phyloP scores from a whole-genome alignment of 768 basidiomycete species.

The Pulveroboletus sp. region DNA sequence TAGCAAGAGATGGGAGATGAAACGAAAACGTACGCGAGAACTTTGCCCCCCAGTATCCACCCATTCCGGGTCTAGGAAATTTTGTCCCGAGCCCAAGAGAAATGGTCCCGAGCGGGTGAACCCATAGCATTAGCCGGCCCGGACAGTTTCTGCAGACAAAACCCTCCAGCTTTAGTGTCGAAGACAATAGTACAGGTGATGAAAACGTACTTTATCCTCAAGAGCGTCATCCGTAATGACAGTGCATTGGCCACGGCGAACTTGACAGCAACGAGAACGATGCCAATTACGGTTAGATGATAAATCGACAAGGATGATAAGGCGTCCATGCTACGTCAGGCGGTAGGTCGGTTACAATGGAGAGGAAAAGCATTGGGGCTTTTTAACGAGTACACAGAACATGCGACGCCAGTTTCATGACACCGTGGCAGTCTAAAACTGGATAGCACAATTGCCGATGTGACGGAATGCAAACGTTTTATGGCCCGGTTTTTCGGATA shows the following conservation, averaged over 20 bases:
- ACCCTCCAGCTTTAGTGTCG: neutral
- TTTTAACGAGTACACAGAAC: too few species aligned
- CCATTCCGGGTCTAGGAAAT: slow-evolving; percentile 35
- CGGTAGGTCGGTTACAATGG: slow-evolving; percentile 7
- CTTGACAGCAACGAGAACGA: slow-evolving; percentile 10
- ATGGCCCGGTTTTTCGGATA: too few species aligned
- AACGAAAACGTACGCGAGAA: slow-evolving; percentile 33
- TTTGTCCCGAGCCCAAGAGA: slow-evolving; percentile 26
- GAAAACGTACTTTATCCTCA: slow-evolving; percentile 15
- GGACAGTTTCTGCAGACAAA: slow-evolving; percentile 15
- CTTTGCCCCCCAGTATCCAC: slow-evolving; percentile 33
- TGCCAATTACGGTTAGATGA: slow-evolving; percentile 5
- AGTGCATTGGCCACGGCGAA: slow-evolving; percentile 4
- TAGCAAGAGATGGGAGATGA: too few species aligned
- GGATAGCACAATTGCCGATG: too few species aligned
- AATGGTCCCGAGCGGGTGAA: slow-evolving; percentile 32
- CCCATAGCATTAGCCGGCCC: slow-evolving; percentile 21
- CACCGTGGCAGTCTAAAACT: too few species aligned
- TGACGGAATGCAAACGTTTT: too few species aligned
- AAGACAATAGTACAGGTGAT: neutral
- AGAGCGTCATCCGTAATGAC: slow-evolving; percentile 11
- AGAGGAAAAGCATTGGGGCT: too few species aligned
- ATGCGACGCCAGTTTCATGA: too few species aligned
- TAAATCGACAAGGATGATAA: neutral
- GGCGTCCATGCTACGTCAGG: slow-evolving; percentile 4